Evolutionary conservation across 176 grass and related monocot species (phyloP), one percentile per base, ranked within the genome.

Genomic region (Rhynchospora breviuscula): DNA sequence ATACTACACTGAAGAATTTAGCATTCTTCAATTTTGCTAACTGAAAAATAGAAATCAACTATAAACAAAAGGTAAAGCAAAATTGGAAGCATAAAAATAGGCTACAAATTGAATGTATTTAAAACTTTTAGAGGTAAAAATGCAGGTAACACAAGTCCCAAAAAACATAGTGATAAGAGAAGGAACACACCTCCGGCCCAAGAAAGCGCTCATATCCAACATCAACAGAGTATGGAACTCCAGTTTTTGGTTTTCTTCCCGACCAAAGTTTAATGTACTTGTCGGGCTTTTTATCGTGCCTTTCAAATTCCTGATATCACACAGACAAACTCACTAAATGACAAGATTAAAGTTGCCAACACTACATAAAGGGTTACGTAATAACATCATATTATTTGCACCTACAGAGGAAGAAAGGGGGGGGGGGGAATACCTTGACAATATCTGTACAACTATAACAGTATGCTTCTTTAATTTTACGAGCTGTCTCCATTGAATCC

Each of bases 151-250:
- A 43, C 11, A 66, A 13, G 23, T 75, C 3, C 44, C 47, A 76
- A 76, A 67, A 11, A 15, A 5, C 21, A 84, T n/a, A 35, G 13
- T 77, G 72, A 60, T 13, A 66, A 73, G 63, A 76, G 91, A 85
- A 10, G 31, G 62, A 87, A 85, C 40, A 85, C 87, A 99, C 96
- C 96, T 99, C 93, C 85, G 96, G 96, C 22, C 96, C 96, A 91
- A 99, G 96, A 86, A 99, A 99, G 14, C 93, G 89, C 70, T 99
- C 96, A 86, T 99, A 99, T 85, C 96, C 96, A 53, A 99, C 82
- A 86, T 99, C 96, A 87, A 93, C 83, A 68, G 88, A 93, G 87
- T 95, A 99, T 12, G 96, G 93, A 8, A 95, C 86, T 48, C 96
- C 86, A 54, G 96, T 99, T 80, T 87, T 95, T 83, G 91, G 96